Percentiles rank a stretch among this genome's conserved stretches.
Evolutionary conservation across 768 basidiomycete species (phyloP).

Genomic region (Russula virescens): DNA sequence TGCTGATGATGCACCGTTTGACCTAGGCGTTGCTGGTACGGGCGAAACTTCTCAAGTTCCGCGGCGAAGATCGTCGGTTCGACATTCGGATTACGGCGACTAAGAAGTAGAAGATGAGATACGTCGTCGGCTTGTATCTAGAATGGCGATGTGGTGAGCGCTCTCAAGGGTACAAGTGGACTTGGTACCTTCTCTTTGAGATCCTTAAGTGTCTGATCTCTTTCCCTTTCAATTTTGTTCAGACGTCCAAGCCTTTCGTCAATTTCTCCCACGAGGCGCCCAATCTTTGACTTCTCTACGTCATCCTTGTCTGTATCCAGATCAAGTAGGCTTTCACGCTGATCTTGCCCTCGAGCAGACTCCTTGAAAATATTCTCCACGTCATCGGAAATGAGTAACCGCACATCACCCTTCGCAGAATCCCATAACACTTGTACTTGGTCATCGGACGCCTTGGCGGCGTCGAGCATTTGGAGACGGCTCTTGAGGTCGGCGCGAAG

Average conservation of each 20-base stretch:
- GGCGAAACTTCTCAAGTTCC: conserved; percentile 93
- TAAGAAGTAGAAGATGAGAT: conserved; percentile 87
- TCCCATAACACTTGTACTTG: conserved; percentile 75
- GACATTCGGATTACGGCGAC: conserved; percentile 75
- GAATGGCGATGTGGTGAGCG: not conserved
- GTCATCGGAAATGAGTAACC: conserved; percentile 51
- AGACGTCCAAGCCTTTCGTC: conserved; percentile 73
- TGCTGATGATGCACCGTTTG: conserved; percentile 78
- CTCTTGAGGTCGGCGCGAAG: conserved; percentile 75
- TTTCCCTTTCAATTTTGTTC: conserved; percentile 78
- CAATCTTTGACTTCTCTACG: conserved; percentile 62
- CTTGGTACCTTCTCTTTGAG: conserved; percentile 86
- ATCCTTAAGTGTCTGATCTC: conserved; percentile 84
- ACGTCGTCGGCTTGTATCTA: conserved; percentile 96
- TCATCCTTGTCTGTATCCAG: conserved; percentile 65
- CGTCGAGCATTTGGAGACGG: conserved; percentile 63
- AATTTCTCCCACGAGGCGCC: conserved; percentile 61
- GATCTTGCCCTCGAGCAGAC: conserved; percentile 37
- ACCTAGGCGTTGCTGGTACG: conserved; percentile 78
- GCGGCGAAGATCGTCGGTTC: conserved; percentile 87
- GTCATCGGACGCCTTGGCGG: conserved; percentile 71
- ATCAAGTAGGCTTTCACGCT: conserved; percentile 55
- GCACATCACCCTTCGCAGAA: conserved; percentile 57
- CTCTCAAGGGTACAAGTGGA: not conserved
- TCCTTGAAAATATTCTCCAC: conserved; percentile 60